A percentile compares a stretch with the other conserved stretches of the same genome.
Conservation (phyloP, 805 yeast genomes). For the Wickerhamiella kurtzmanii region DNA sequence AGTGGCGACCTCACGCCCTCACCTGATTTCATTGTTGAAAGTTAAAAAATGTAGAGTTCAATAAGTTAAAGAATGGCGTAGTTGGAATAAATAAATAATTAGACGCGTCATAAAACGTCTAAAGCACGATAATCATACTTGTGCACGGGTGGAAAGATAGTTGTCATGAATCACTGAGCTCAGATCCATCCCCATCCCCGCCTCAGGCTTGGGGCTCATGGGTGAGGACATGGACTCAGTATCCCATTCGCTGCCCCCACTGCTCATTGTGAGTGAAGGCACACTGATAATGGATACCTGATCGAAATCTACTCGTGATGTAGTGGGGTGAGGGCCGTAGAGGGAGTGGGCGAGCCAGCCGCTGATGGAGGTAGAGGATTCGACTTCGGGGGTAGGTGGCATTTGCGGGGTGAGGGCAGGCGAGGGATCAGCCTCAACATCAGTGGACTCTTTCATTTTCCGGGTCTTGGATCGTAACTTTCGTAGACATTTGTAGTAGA, state of each 20-base stretch:
- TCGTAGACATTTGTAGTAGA: background rate
- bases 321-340: background rate
- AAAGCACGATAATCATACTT: background rate
- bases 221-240: background rate
- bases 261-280: slow-evolving; percentile 1
- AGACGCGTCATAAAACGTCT: background rate
- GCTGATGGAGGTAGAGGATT: background rate
- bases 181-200: background rate
- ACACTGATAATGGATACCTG: background rate
- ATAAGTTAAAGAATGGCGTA: background rate
- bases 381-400: background rate
- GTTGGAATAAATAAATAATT: background rate
- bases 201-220: background rate
- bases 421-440: background rate
- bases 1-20: background rate
- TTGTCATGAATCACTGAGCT: background rate
- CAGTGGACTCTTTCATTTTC: background rate
- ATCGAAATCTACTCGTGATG: background rate
- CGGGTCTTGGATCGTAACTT: background rate
- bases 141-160: background rate
- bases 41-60: background rate
- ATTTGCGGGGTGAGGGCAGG: background rate
- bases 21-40: background rate
- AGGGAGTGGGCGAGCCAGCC: background rate
- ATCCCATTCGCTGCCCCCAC: background rate